Evolutionary conservation across 2,329 filamentous ascomycete species (phyloP).

Genomic region (Dactylonectria estremocensis): DNA sequence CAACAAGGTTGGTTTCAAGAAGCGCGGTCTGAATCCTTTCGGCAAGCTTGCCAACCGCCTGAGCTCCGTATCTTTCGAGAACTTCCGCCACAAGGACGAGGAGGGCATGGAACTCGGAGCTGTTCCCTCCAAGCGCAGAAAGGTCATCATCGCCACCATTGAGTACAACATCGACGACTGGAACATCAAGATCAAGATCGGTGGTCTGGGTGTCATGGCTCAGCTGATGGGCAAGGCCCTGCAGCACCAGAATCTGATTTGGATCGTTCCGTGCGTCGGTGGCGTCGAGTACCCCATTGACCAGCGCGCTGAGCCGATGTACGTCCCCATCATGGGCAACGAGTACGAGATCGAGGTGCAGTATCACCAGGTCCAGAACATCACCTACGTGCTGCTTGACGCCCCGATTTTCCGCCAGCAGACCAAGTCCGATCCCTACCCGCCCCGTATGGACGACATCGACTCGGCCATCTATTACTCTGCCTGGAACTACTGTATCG

Average conservation of each 20-base stretch:
- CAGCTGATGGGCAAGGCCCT: neutral
- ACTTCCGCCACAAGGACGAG: no score
- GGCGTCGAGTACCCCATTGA: neutral
- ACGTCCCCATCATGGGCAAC: neutral
- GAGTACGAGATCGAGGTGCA: neutral
- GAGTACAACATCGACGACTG: conserved; percentile 1
- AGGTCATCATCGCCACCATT: neutral
- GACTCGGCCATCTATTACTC: no score
- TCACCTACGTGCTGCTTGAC: neutral
- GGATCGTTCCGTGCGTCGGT: neutral
- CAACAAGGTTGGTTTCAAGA: no score
- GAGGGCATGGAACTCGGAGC: no score
- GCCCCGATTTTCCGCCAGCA: neutral
- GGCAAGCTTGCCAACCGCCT: no score
- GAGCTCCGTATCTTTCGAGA: no score
- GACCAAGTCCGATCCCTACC: neutral
- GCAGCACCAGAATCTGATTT: neutral
- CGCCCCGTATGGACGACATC: no score
- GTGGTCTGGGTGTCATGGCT: neutral
- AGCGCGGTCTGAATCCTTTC: no score
- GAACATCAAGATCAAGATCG: neutral
- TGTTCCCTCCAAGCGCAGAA: neutral
- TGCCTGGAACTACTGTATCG: neutral
- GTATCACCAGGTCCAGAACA: neutral
- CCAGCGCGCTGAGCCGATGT: no score